Conservation (phyloP, 768 basidiomycete genomes). For the Calocybe gangraenosa region DNA sequence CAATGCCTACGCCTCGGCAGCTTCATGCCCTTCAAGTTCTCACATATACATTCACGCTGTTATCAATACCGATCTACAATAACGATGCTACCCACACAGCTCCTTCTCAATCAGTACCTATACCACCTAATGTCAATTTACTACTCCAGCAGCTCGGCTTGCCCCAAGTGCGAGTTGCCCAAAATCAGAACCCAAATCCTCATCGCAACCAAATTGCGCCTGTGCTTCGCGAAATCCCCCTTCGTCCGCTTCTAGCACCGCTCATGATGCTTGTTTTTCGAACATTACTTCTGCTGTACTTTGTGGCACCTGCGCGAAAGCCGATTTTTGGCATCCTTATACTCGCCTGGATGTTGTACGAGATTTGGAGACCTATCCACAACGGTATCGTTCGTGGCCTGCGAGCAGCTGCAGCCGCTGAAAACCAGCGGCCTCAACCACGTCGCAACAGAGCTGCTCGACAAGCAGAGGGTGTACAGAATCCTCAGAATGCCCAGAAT, state of each 20-base stretch:
- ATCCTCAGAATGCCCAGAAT: conserved; percentile 14
- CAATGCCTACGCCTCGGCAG: conserved; percentile 54
- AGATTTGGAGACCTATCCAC: conserved; percentile 69
- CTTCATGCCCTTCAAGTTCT: conserved; percentile 62
- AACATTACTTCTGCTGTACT: conserved; percentile 66
- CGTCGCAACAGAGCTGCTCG: conserved; percentile 12
- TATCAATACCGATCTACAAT: conserved; percentile 29
- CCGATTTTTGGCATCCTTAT: conserved; percentile 67
- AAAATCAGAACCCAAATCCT: conserved; percentile 25
- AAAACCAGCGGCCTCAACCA: conserved; percentile 22
- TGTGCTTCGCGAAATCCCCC: conserved; percentile 53
- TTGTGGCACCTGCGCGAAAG: conserved; percentile 71
- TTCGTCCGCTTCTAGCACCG: conserved; percentile 67
- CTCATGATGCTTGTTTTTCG: conserved; percentile 65
- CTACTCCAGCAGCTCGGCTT: conserved; percentile 65
- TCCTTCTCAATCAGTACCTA: conserved; percentile 25
- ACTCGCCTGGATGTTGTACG: conserved; percentile 67
- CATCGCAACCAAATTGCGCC: conserved; percentile 30
- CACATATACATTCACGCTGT: conserved; percentile 50
- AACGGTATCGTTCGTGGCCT: conserved; percentile 33
- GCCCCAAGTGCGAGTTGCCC: conserved; percentile 40
- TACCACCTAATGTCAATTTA: conserved; percentile 52
- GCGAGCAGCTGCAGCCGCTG: conserved; percentile 30
- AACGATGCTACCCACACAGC: conserved; percentile 18
- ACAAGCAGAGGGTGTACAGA: conserved; percentile 6